Evolutionary conservation across 2,329 filamentous ascomycete genomes (phyloP).

Genomic region (Nigrospora osmanthi): DNA sequence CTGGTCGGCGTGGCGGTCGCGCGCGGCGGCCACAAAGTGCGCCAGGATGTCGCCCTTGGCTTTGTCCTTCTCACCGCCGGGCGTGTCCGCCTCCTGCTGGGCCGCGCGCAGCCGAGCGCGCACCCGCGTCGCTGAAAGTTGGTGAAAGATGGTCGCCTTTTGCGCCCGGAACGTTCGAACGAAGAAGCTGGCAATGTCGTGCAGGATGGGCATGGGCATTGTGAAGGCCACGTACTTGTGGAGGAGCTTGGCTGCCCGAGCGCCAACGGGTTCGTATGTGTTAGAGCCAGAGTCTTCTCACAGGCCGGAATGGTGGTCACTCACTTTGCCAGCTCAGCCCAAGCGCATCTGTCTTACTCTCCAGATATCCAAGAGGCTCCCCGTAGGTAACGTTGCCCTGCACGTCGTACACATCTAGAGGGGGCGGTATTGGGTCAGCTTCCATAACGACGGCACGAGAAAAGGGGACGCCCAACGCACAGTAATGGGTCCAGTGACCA

Average conservation of each 20-base stretch:
- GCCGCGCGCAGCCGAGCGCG: not conserved
- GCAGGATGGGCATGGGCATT: conserved; percentile 2
- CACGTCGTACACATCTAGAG: not conserved
- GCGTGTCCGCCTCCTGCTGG: not conserved
- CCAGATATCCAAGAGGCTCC: not conserved
- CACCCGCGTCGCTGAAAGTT: not conserved
- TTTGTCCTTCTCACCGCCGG: not conserved
- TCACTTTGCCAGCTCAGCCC: not conserved
- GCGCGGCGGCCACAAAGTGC: conserved; percentile 1
- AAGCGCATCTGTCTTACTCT: not conserved
- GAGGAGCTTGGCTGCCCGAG: not conserved
- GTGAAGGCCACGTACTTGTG: not conserved
- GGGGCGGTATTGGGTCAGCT: not conserved
- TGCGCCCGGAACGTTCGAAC: not conserved
- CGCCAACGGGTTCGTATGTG: not conserved
- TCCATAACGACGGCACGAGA: not conserved
- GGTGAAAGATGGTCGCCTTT: conserved; percentile 1
- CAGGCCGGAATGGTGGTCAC: not conserved
- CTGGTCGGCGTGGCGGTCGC: not conserved
- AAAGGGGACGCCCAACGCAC: not conserved
- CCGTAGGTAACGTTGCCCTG: not conserved
- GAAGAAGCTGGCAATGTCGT: conserved; percentile 1
- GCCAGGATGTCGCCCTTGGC: conserved; percentile 1
- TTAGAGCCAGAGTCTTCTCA: not conserved
- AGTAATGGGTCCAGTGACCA: not conserved